Percentiles rank a stretch among this genome's conserved stretches.
Evolutionary conservation across 352 stramenopile genomes (phyloP).

Genomic region (Pythium aquatile): DNA sequence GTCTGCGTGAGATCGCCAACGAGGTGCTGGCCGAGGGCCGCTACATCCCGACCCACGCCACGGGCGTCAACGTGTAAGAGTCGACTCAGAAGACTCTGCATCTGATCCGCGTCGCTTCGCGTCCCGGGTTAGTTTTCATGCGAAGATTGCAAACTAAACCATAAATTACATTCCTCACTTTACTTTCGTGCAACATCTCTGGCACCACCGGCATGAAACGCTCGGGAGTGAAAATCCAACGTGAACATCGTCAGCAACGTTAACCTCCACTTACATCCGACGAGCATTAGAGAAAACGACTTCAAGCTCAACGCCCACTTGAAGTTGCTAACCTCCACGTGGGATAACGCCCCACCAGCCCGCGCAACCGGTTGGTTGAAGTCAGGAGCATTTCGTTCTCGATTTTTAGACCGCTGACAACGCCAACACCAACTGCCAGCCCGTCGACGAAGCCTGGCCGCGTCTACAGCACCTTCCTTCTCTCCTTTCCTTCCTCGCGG

Average conservation of each 20-base stretch:
- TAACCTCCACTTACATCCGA: constrained; percentile 2
- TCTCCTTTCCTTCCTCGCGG: not conserved
- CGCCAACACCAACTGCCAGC: not conserved
- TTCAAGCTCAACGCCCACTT: constrained; percentile 3
- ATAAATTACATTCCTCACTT: constrained; percentile 28
- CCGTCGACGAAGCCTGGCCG: not conserved
- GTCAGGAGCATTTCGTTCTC: constrained; percentile 6
- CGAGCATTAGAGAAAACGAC: no score
- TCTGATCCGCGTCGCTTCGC: constrained; percentile 11
- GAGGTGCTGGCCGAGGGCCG: constrained; percentile 70
- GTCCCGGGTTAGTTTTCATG: constrained; percentile 16
- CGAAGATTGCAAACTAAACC: constrained; percentile 22
- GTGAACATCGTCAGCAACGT: not conserved
- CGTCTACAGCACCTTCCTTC: not conserved
- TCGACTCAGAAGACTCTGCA: constrained; percentile 1
- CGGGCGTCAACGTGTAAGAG: constrained; percentile 58
- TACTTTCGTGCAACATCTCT: constrained; percentile 19
- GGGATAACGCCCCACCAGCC: not conserved
- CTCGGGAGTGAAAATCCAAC: constrained; percentile 22
- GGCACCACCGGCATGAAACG: constrained; percentile 19
- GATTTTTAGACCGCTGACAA: not conserved
- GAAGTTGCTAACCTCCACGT: constrained; percentile 24
- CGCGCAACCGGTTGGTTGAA: constrained; percentile 22
- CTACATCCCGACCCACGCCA: constrained; percentile 80
- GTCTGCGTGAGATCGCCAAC: constrained; percentile 73